A percentile compares a stretch with the other conserved stretches of the same genome.
phyloP scores from a whole-genome alignment of 2,329 filamentous ascomycete genomes.

The Aspergillus sp. region DNA sequence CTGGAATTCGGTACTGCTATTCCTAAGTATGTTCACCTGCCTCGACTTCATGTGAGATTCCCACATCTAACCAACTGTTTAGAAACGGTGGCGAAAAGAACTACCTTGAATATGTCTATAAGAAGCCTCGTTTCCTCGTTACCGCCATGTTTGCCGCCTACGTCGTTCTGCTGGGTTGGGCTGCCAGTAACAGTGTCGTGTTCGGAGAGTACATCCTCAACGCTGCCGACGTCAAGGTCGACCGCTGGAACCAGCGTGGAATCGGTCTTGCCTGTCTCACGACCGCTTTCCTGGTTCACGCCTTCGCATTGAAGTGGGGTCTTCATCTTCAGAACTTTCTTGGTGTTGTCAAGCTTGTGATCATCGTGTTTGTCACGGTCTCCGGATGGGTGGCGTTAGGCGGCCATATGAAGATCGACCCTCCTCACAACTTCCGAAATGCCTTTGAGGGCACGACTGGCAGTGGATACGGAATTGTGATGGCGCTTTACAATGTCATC shows the following conservation, averaged over 20 bases:
- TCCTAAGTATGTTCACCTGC: constrained; percentile 34
- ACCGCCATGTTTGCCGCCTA: constrained; percentile 57
- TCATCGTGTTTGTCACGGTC: constrained; percentile 49
- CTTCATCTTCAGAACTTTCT: constrained; percentile 51
- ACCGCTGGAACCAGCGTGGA: constrained; percentile 51
- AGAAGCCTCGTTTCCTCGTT: constrained; percentile 51
- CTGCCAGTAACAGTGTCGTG: constrained; percentile 53
- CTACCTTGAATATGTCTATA: constrained; percentile 56
- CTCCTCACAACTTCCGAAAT: constrained; percentile 38
- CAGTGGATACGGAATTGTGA: constrained; percentile 52
- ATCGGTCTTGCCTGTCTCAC: constrained; percentile 51
- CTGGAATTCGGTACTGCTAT: constrained; percentile 53
- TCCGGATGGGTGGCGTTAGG: constrained; percentile 42
- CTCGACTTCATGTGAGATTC: neutral
- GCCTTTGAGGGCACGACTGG: constrained; percentile 40
- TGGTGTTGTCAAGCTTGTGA: constrained; percentile 51
- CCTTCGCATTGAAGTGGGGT: constrained; percentile 48
- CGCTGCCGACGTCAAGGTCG: constrained; percentile 42
- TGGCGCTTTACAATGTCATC: constrained; percentile 60
- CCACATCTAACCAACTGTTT: constrained; percentile 15
- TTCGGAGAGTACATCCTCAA: constrained; percentile 55
- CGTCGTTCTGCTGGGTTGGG: constrained; percentile 52
- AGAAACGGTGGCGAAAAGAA: constrained; percentile 55
- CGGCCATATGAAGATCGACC: constrained; percentile 37
- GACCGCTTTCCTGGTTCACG: constrained; percentile 49